Base-by-base conservation (phyloP, 345 rosid genomes). In the Lepidium didymum region DNA sequence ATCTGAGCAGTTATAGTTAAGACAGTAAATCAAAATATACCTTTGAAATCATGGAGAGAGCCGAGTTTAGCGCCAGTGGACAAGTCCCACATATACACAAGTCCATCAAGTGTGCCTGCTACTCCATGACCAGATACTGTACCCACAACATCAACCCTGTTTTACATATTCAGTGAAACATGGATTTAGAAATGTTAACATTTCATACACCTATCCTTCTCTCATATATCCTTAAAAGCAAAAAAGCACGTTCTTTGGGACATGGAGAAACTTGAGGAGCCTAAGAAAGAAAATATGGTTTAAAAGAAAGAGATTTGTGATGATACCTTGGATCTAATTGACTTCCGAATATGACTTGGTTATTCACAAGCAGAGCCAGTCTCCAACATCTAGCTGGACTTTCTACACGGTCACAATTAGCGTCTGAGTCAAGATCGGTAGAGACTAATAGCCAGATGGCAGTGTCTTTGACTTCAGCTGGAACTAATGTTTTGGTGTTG, bases 381-480 rank as follows among this genome's bases (percentile, higher is more conserved):
- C 91, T 87, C 97, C 97, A 93, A 16, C 27, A 44, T 69, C 73
- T 80, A 56, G 31, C 73, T 19, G 80, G 72, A 64, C 58, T 80
- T 64, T 37, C 75, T 55, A 23, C 81, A 76, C n/a, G 12, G 45
- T 76, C 67, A 38, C 73, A 63, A 56, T 63, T 79, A 72, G 36
- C 56, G 14, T 77, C 84, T 58, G 78, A 40, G 70, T 79, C 78
- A 37, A 75, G 43, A 16, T 42, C 76, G 14, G 87, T 82, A 19
- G 78, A 80, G 69, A 86, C 80, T 81, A 93, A 80, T 77, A 88
- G 77, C 94, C 96, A 90, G 68, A 90, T 52, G 27, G 84, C 92
- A 45, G 72, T 59, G 74, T 88, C 89, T 72, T 82, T 87, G 33
- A 71, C 85, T 23, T 81, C 85, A 33, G 75, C 50, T 49, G 72